phyloP scores from a whole-genome alignment of 768 basidiomycete genomes.

The Pleurotus platypus region DNA sequence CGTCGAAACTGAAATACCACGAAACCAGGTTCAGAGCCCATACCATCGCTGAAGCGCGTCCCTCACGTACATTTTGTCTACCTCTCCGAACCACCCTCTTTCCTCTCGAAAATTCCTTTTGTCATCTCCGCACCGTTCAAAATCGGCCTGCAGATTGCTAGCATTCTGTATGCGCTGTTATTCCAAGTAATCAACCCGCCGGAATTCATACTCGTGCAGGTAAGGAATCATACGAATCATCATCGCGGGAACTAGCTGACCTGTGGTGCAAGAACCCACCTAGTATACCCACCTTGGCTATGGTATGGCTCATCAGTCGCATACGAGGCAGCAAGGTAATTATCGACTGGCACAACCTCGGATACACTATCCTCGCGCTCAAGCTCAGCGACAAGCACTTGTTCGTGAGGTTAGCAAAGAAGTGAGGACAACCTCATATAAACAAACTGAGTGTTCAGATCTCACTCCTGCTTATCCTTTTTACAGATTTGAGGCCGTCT shows the following conservation, averaged over 20 bases:
- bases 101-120: conserved; percentile 57
- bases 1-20: too few relatives aligned
- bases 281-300: conserved; percentile 86
- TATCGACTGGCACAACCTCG: conserved; percentile 99
- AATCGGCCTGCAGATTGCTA: conserved; percentile 63
- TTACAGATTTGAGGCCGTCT: conserved; percentile 76
- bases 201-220: conserved; percentile 88
- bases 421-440: conserved; percentile 39
- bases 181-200: conserved; percentile 62
- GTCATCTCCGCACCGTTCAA: conserved; percentile 78
- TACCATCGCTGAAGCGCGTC: conserved; percentile 65
- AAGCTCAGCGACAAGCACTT: conserved; percentile 66
- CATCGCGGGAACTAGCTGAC: too few relatives aligned
- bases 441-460: background rate
- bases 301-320: conserved; percentile 72
- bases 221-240: conserved; percentile 27
- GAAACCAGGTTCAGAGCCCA: conserved; percentile 67
- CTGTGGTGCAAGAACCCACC: conserved; percentile 77
- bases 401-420: conserved; percentile 71
- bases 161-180: conserved; percentile 60
- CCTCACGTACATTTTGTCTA: conserved; percentile 65
- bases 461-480: background rate
- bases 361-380: conserved; percentile 88
- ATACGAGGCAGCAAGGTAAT: conserved; percentile 81
- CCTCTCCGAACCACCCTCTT: conserved; percentile 59